Evolutionary conservation across 352 stramenopile species (phyloP).

Genomic region (Globisporangium nagaii): DNA sequence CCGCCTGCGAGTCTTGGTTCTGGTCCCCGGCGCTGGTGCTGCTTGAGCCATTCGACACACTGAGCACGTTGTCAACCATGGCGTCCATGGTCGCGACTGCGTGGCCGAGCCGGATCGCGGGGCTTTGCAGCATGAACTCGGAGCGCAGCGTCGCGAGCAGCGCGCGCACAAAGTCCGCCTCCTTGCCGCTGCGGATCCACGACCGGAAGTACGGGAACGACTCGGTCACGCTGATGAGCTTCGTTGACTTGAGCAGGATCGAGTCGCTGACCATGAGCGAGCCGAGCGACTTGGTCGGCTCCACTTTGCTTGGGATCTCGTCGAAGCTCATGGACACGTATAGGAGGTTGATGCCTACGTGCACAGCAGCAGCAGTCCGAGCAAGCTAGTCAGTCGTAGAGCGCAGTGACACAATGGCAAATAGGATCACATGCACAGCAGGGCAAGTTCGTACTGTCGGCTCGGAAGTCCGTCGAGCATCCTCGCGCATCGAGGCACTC

Average conservation of each 20-base stretch:
- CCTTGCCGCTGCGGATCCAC: constrained; percentile 44
- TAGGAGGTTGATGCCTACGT: constrained; percentile 46
- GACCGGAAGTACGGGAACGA: constrained; percentile 59
- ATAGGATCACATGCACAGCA: background rate
- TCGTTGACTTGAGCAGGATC: constrained; percentile 20
- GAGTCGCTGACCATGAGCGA: constrained; percentile 59
- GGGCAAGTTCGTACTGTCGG: constrained; percentile 11
- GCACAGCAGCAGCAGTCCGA: background rate
- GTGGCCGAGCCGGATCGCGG: constrained; percentile 39
- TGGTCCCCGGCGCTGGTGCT: background rate
- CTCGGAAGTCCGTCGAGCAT: constrained; percentile 5
- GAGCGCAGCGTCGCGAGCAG: constrained; percentile 44
- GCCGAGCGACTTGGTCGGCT: constrained; percentile 22
- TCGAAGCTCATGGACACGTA: constrained; percentile 43
- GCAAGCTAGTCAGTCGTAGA: background rate
- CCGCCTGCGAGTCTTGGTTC: background rate
- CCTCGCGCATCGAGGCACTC: constrained; percentile 48
- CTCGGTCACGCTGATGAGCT: constrained; percentile 41
- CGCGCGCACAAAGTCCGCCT: constrained; percentile 34
- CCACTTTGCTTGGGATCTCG: constrained; percentile 24
- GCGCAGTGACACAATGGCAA: background rate
- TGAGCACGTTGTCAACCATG: constrained; percentile 14
- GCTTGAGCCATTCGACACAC: background rate
- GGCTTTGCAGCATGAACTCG: constrained; percentile 60
- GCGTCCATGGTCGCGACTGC: constrained; percentile 28